Percentiles rank a stretch among this genome's conserved stretches.
Evolutionary conservation across 352 stramenopile species (phyloP).

Genomic region (Globisporangium recalcitrans): DNA sequence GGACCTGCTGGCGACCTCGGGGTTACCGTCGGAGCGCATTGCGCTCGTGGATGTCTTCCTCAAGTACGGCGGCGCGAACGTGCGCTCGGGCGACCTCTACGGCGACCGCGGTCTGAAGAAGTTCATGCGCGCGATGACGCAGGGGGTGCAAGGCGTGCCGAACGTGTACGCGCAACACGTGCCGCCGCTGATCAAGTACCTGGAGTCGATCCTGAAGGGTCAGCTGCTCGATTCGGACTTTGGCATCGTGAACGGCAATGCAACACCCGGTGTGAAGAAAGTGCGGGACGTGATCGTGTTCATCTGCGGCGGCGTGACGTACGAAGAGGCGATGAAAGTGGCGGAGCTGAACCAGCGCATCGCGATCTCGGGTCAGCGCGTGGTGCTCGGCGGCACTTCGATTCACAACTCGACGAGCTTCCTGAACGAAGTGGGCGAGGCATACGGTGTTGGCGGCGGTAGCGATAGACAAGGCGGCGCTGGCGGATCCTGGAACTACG

Average conservation of each 20-base stretch:
- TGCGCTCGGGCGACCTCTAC: constrained; percentile 71
- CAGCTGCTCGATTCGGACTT: constrained; percentile 75
- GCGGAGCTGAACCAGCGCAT: constrained; percentile 93
- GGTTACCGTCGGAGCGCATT: constrained; percentile 42
- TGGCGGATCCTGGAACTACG: constrained; percentile 41
- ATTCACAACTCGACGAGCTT: constrained; percentile 98
- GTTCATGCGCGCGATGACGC: constrained; percentile 90
- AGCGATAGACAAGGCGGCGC: constrained; percentile 3
- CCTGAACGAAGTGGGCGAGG: constrained; percentile 87
- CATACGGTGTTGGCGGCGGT: constrained; percentile 40
- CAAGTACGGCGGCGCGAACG: constrained; percentile 63
- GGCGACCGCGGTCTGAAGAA: constrained; percentile 82
- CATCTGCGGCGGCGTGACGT: constrained; percentile 97
- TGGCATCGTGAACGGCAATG: constrained; percentile 97
- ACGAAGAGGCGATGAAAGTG: constrained; percentile 98
- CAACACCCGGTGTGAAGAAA: constrained; percentile 93
- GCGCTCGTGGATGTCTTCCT: constrained; percentile 59
- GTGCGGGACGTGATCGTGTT: constrained; percentile 97
- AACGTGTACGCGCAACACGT: constrained; percentile 99
- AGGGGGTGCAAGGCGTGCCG: constrained; percentile 92
- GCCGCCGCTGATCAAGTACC: constrained; percentile 92
- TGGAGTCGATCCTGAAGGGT: constrained; percentile 82
- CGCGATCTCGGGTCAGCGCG: constrained; percentile 69
- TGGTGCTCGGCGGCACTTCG: constrained; percentile 94
- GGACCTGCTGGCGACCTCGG: constrained; percentile 43